A percentile compares a stretch with the other conserved stretches of the same genome.
Conservation (phyloP, 495 filamentous ascomycete genomes). For the Aspergillus avenaceus region DNA sequence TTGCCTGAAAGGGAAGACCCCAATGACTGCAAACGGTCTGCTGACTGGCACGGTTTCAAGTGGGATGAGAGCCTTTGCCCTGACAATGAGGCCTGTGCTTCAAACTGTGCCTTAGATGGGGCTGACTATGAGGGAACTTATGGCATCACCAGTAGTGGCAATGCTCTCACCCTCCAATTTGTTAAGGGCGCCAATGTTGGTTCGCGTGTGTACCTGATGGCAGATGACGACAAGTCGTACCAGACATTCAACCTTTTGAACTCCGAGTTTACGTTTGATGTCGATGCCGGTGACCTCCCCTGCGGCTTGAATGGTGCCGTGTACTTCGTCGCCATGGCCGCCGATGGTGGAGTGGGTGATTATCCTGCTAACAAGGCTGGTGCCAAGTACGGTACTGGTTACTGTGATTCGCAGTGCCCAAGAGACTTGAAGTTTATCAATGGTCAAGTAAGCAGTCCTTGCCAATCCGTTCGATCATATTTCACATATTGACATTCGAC, state of each 20-base stretch:
- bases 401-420: conserved; percentile 69
- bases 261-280: conserved; percentile 63
- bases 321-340: conserved; percentile 61
- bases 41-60: conserved; percentile 8
- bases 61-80: conserved; percentile 53
- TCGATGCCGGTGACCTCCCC: conserved; percentile 57
- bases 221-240: conserved; percentile 45
- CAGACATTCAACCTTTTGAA: conserved; percentile 52
- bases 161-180: conserved; percentile 50
- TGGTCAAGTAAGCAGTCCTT: conserved; percentile 32
- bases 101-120: conserved; percentile 58
- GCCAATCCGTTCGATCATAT: not conserved
- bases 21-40: not conserved
- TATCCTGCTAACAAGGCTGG: conserved; percentile 57
- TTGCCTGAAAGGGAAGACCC: not conserved
- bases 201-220: conserved; percentile 56
- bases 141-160: conserved; percentile 48
- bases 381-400: conserved; percentile 64
- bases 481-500: conserved; percentile 7
- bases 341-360: conserved; percentile 49
- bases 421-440: conserved; percentile 62
- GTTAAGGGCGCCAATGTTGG: conserved; percentile 47
- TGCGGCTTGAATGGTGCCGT: conserved; percentile 69
- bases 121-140: conserved; percentile 53
- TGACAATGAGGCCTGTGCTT: conserved; percentile 47